These are phyloP conservation scores for Entomortierella beljakovae DNA, from an alignment of 192 early-diverging fungal genomes.

Conservation along the genomic window DNA sequence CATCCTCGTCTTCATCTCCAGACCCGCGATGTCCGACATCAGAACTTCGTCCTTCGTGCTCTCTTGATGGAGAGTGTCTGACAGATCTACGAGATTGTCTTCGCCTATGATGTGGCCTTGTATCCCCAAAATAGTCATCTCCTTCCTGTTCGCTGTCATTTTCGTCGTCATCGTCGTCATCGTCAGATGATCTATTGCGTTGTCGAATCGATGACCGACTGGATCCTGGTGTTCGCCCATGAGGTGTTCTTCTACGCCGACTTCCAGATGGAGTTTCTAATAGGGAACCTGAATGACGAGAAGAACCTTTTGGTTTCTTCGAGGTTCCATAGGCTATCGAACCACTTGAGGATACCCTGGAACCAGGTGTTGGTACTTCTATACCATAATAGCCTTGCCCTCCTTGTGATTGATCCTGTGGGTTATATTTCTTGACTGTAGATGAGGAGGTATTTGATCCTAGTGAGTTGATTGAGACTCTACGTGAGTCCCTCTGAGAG, in stretches of 20 bases:
- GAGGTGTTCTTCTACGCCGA: conserved; percentile 26
- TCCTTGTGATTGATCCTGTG: background rate
- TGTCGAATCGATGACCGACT: conserved; percentile 42
- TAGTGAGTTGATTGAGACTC: conserved; percentile 43
- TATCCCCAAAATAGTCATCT: conserved; percentile 32
- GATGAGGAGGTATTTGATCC: conserved; percentile 34
- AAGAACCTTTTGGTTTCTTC: conserved; percentile 24
- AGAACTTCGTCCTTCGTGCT: conserved; percentile 22
- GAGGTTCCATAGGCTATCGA: background rate
- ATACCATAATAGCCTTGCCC: background rate
- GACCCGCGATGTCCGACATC: conserved; percentile 21
- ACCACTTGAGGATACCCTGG: background rate
- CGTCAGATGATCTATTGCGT: conserved; percentile 27
- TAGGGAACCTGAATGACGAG: conserved; percentile 20
- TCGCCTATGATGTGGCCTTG: conserved; percentile 27
- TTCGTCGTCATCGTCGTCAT: conserved; percentile 29
- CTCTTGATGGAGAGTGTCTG: conserved; percentile 6
- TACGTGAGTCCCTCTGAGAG: conserved; percentile 15
- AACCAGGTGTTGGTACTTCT: background rate
- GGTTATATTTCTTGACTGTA: conserved; percentile 28
- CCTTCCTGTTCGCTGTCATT: conserved; percentile 5
- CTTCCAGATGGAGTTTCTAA: conserved; percentile 27
- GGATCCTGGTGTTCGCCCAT: conserved; percentile 23
- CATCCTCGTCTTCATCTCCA: conserved; percentile 20
- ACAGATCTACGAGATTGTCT: conserved; percentile 24